Evolutionary conservation across 164 flowering plant species (phyloP).

Genomic region (Stephania japonica): DNA sequence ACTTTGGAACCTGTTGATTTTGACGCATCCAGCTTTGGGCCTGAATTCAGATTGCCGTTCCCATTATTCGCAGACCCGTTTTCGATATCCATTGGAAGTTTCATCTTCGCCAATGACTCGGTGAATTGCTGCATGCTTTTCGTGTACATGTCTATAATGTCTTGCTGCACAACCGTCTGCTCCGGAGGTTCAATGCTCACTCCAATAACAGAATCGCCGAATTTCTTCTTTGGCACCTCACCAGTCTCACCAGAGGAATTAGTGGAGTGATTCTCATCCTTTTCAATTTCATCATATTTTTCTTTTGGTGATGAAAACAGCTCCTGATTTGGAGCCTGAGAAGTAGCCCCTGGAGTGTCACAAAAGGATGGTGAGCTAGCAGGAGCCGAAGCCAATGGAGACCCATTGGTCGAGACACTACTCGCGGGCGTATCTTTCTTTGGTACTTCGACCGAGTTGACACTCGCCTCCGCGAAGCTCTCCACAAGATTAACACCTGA

Average conservation of each 20-base stretch:
- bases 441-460: conserved; percentile 25
- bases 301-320: conserved; percentile 31
- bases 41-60: conserved; percentile 35
- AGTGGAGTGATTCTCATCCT: conserved; percentile 43
- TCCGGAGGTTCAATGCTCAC: conserved; percentile 54
- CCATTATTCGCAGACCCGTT: conserved; percentile 28
- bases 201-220: conserved; percentile 36
- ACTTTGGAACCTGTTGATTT: conserved; percentile 60
- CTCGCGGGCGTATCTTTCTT: conserved; percentile 55
- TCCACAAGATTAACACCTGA: conserved; percentile 36
- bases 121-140: conserved; percentile 99
- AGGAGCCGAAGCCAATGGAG: conserved; percentile 38
- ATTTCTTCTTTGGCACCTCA: conserved; percentile 21
- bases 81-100: conserved; percentile 84
- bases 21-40: conserved; percentile 29
- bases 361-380: conserved; percentile 41
- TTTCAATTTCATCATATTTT: conserved; percentile 23
- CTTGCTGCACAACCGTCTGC: conserved; percentile 72
- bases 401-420: conserved; percentile 61
- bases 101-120: conserved; percentile 94
- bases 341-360: conserved; percentile 28
- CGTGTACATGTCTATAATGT: conserved; percentile 91
- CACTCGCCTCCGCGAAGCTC: conserved; percentile 28
- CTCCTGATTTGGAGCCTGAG: conserved; percentile 37
- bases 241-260: conserved; percentile 16